Percentiles rank a stretch among this genome's conserved stretches.
These are phyloP conservation scores for Wallacemonas sp. DNA, from an alignment of 208 protist species.

Conservation along the genomic window DNA sequence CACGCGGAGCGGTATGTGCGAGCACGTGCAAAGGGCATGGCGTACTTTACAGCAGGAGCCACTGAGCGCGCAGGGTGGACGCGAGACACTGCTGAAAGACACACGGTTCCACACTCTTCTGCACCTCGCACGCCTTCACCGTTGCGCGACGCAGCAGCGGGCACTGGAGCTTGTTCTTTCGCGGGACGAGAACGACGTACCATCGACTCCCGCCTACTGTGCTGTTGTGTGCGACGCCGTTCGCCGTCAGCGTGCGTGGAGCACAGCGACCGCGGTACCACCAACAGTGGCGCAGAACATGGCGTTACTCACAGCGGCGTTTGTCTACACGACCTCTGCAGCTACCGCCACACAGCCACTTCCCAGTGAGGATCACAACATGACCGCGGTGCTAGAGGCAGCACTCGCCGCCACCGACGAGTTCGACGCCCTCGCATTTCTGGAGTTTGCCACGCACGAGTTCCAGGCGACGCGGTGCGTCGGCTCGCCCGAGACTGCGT, in stretches of 20 bases:
- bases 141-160: background rate
- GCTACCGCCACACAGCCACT: too few relatives aligned
- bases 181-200: too few relatives aligned
- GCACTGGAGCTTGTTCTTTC: too few relatives aligned
- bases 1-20: background rate
- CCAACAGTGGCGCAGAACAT: slow-evolving; percentile 31
- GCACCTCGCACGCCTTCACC: background rate
- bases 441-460: background rate
- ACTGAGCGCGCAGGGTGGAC: background rate
- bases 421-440: slow-evolving; percentile 13
- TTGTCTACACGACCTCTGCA: background rate
- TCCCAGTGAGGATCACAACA: background rate
- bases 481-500: background rate
- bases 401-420: background rate
- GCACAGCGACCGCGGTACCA: slow-evolving; percentile 11
- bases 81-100: background rate
- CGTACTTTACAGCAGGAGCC: background rate
- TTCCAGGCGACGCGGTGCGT: background rate
- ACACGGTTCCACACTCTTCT: background rate
- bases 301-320: slow-evolving; percentile 26
- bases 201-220: background rate
- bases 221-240: background rate
- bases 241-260: slow-evolving; percentile 19
- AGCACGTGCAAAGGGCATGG: background rate
- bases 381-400: background rate